Percentiles rank a stretch among this genome's conserved stretches.
phyloP scores from a whole-genome alignment of 208 protist genomes.

The Trypanosoma theileri region DNA sequence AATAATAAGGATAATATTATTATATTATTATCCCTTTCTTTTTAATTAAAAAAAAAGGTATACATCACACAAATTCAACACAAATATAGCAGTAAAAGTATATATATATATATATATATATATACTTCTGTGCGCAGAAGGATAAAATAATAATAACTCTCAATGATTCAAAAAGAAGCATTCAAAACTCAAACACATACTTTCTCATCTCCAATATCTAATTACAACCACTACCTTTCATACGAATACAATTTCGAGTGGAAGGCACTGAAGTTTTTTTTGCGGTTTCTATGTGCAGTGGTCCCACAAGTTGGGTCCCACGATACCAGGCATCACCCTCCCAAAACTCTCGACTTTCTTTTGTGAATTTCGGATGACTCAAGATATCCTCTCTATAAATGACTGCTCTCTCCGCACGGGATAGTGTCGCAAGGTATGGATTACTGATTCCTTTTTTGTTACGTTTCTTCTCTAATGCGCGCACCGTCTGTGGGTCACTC shows the following conservation, averaged over 20 bases:
- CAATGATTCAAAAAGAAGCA: conserved; percentile 1
- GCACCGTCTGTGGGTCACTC: not conserved
- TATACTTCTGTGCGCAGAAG: not conserved
- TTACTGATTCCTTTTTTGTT: conserved; percentile 1
- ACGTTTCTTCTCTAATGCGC: not conserved
- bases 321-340: conserved; percentile 44
- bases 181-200: not conserved
- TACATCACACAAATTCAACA: too few species aligned
- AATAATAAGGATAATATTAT: not conserved
- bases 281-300: not conserved
- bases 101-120: conserved; percentile 1
- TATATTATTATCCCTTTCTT: too few species aligned
- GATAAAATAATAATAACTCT: conserved; percentile 4
- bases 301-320: conserved; percentile 55
- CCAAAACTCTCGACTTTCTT: conserved; percentile 28
- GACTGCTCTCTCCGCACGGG: conserved; percentile 37
- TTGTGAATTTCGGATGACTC: conserved; percentile 57
- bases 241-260: conserved; percentile 33
- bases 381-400: conserved; percentile 46
- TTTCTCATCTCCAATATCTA: not conserved
- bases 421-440: conserved; percentile 28
- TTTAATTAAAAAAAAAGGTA: too few species aligned
- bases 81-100: too few species aligned
- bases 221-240: conserved; percentile 5
- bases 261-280: not conserved